Percentiles rank a stretch among this genome's conserved stretches.
Conservation (phyloP, 2,329 filamentous ascomycete species). For the Paecilomyces sp. region DNA sequence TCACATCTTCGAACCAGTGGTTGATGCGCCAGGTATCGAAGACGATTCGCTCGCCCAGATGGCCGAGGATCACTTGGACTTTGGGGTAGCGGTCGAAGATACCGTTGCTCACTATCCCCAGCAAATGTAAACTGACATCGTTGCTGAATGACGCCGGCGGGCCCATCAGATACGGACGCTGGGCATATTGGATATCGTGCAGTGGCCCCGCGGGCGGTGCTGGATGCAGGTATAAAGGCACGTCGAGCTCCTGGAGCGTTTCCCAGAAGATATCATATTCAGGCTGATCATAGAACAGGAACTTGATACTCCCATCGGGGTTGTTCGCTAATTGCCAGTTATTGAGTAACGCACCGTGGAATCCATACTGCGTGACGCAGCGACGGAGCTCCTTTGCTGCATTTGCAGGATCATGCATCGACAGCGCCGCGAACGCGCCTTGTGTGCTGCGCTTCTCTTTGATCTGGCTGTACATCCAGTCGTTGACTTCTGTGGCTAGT, state of each 20-base stretch:
- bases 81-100: slow-evolving; percentile 19
- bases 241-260: slow-evolving; percentile 13
- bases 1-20: slow-evolving; percentile 23
- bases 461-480: slow-evolving; percentile 16
- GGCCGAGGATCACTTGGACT: slow-evolving; percentile 18
- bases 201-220: slow-evolving; percentile 33
- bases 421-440: slow-evolving; percentile 6
- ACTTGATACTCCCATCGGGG: slow-evolving; percentile 46
- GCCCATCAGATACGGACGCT: slow-evolving; percentile 16
- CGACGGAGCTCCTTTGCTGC: slow-evolving; percentile 16
- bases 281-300: slow-evolving; percentile 53
- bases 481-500: slow-evolving; percentile 18
- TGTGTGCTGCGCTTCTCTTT: slow-evolving; percentile 8
- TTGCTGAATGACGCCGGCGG: slow-evolving; percentile 18
- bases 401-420: slow-evolving; percentile 18
- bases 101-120: slow-evolving; percentile 19
- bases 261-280: slow-evolving; percentile 38
- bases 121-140: slow-evolving; percentile 16
- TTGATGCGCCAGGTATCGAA: slow-evolving; percentile 18
- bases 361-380: slow-evolving; percentile 43
- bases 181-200: slow-evolving; percentile 17
- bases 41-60: slow-evolving; percentile 17
- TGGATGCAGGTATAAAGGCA: slow-evolving; percentile 19
- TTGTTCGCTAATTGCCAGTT: slow-evolving; percentile 44
- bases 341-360: slow-evolving; percentile 53